phyloP scores from a whole-genome alignment of 768 basidiomycete species.

The Leccinum disarticulatum region DNA sequence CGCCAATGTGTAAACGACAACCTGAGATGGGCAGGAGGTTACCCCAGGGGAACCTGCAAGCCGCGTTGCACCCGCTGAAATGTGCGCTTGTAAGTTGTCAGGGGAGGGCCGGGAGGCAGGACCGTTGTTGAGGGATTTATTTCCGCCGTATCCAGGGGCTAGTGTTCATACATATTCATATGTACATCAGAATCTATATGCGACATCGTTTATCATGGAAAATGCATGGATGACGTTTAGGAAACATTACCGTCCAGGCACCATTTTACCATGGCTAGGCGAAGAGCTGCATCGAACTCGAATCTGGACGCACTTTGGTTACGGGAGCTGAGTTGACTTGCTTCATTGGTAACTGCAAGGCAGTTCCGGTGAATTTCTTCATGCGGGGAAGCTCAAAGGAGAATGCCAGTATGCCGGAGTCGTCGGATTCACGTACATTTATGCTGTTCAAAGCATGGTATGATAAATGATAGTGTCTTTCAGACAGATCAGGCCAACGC shows the following conservation, averaged over 20 bases:
- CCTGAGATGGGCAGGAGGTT: not conserved
- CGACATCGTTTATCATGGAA: not conserved
- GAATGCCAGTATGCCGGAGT: not conserved
- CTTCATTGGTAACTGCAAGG: slow-evolving; percentile 49
- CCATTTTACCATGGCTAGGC: slow-evolving; percentile 39
- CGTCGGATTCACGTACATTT: not conserved
- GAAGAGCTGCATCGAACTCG: not conserved
- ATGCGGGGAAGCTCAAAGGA: not conserved
- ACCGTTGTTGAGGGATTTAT: not conserved
- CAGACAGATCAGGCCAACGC: slow-evolving; percentile 5
- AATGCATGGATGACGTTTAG: slow-evolving; percentile 17
- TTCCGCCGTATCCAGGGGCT: not conserved
- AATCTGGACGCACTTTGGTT: slow-evolving; percentile 34
- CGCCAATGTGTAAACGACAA: not conserved
- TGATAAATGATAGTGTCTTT: slow-evolving; percentile 26
- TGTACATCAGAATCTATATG: not conserved
- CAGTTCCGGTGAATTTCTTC: slow-evolving; percentile 34
- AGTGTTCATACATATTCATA: not conserved
- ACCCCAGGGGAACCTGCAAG: not conserved
- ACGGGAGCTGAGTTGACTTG: slow-evolving; percentile 39
- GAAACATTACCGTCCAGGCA: slow-evolving; percentile 46
- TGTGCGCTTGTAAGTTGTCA: not conserved
- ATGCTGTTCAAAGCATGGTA: slow-evolving; percentile 3
- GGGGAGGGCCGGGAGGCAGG: not conserved
- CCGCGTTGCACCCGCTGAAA: not conserved